Evolutionary conservation across 2,329 filamentous ascomycete genomes (phyloP).

Genomic region (Sphaerulina populicola): DNA sequence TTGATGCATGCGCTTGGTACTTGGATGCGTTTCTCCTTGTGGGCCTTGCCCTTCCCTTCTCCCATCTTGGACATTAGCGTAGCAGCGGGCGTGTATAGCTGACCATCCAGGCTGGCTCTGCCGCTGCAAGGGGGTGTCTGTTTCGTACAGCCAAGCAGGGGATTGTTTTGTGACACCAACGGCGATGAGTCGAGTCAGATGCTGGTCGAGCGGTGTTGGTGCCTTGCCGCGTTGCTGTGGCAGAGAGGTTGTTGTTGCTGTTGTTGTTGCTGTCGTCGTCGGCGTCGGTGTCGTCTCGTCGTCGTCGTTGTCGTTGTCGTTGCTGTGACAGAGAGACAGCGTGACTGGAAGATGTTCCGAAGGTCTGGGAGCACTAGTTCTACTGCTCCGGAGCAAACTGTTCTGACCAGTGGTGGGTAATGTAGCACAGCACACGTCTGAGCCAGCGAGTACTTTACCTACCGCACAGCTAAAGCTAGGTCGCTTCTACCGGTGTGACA

Average conservation of each 20-base stretch:
- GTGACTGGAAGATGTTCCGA: neutral
- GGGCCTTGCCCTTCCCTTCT: neutral
- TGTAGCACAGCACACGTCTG: neutral
- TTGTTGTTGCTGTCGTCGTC: too few relatives aligned
- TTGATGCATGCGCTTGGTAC: slow-evolving; percentile 6
- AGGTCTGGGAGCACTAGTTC: neutral
- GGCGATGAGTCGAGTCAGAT: too few relatives aligned
- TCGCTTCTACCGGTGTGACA: neutral
- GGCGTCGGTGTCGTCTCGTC: too few relatives aligned
- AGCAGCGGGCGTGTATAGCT: too few relatives aligned
- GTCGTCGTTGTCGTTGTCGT: neutral
- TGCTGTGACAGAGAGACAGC: too few relatives aligned
- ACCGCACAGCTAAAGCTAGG: neutral
- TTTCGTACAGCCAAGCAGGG: too few relatives aligned
- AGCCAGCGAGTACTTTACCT: neutral
- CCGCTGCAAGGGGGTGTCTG: too few relatives aligned
- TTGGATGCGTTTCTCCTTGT: neutral
- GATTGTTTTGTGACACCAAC: too few relatives aligned
- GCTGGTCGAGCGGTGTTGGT: too few relatives aligned
- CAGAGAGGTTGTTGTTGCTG: too few relatives aligned
- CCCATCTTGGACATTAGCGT: neutral
- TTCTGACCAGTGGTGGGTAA: neutral
- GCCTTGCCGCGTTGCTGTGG: too few relatives aligned
- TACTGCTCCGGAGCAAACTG: neutral
- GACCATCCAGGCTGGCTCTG: too few relatives aligned